Evolutionary conservation across 768 basidiomycete species (phyloP).

Genomic region (Termitomyces sp.): DNA sequence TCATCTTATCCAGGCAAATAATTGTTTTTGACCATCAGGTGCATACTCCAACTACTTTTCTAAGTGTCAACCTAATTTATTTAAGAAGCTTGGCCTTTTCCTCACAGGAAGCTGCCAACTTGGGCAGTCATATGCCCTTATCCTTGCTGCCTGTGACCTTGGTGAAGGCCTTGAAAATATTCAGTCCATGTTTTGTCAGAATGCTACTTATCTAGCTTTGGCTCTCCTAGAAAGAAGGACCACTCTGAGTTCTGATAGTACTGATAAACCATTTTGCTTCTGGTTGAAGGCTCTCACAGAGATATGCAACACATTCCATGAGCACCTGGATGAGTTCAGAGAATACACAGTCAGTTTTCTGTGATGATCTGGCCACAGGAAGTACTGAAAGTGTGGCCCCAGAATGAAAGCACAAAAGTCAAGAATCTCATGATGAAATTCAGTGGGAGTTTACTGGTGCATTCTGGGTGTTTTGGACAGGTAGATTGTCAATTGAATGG

Average conservation of each 20-base stretch:
- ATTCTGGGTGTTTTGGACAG: background rate
- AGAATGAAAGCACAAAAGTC: slow-evolving; percentile 1
- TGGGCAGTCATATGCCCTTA: slow-evolving; percentile 15
- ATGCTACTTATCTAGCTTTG: slow-evolving; percentile 3
- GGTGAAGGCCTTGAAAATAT: slow-evolving; percentile 10
- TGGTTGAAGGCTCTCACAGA: slow-evolving; percentile 7
- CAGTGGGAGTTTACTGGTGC: slow-evolving; percentile 9
- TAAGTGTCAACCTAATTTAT: background rate
- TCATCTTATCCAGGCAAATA: background rate
- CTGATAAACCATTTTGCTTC: slow-evolving; percentile 1
- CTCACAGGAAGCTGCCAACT: slow-evolving; percentile 11
- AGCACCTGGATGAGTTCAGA: slow-evolving; percentile 14
- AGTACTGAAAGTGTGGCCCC: background rate
- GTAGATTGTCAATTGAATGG: too few species aligned
- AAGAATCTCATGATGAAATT: slow-evolving; percentile 11
- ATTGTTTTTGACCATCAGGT: background rate
- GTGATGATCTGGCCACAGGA: background rate
- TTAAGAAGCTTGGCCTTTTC: slow-evolving; percentile 9
- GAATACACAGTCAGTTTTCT: slow-evolving; percentile 16
- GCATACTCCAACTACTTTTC: background rate
- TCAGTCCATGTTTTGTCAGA: slow-evolving; percentile 8
- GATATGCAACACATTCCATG: slow-evolving; percentile 9
- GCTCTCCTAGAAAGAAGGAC: background rate
- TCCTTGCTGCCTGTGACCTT: slow-evolving; percentile 12
- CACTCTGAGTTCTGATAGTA: background rate